Conservation (phyloP, 768 basidiomycete species). For the Tulasnella sp. region DNA sequence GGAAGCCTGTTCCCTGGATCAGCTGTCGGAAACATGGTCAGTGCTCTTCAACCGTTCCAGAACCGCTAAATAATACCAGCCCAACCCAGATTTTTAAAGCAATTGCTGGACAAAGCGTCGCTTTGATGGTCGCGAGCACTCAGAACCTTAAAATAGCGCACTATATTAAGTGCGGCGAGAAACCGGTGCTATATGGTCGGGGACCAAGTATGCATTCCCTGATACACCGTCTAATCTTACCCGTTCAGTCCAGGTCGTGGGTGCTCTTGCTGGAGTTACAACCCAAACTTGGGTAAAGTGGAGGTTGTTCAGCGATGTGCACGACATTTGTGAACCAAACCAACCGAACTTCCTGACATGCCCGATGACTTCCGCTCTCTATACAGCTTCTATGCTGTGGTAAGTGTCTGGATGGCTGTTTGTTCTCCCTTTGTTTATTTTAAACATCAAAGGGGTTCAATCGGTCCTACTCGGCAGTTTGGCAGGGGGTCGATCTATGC, state of each 20-base stretch:
- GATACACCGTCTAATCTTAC: not conserved
- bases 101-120: constrained; percentile 32
- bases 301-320: constrained; percentile 38
- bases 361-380: constrained; percentile 38
- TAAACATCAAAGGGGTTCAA: constrained; percentile 38
- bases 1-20: constrained; percentile 43
- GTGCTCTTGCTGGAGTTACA: constrained; percentile 36
- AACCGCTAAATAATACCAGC: not conserved
- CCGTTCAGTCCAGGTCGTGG: constrained; percentile 37
- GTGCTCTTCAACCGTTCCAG: not conserved
- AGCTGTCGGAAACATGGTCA: constrained; percentile 44
- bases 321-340: constrained; percentile 39
- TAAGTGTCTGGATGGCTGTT: constrained; percentile 28
- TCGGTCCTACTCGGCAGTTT: constrained; percentile 46
- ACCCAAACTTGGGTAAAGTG: constrained; percentile 41
- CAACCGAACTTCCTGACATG: constrained; percentile 41
- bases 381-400: constrained; percentile 44
- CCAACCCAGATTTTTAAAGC: constrained; percentile 34
- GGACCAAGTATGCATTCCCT: not conserved
- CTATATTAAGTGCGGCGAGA: constrained; percentile 38
- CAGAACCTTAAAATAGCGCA: constrained; percentile 52
- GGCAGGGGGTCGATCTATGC: constrained; percentile 39
- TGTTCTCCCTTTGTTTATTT: not conserved
- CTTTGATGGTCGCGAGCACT: constrained; percentile 39
- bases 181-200: not conserved